Evolutionary conservation across 139 green algal genomes (phyloP).

Genomic region (Ostreobium quekettii): DNA sequence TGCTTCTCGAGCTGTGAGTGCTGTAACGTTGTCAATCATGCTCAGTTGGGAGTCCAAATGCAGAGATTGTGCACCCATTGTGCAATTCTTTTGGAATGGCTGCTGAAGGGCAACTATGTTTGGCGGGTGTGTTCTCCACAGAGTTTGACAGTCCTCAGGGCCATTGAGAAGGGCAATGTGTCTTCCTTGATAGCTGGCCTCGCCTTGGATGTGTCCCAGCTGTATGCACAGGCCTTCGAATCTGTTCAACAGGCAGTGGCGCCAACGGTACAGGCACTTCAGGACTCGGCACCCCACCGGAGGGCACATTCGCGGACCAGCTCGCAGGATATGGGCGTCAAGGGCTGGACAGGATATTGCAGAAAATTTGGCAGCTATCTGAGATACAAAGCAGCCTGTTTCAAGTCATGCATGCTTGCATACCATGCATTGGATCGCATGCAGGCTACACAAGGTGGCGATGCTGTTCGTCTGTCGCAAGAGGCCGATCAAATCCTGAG

Average conservation of each 20-base stretch:
- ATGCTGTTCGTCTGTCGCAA: slow-evolving; percentile 15
- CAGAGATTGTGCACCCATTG: no score
- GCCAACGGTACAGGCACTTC: no score
- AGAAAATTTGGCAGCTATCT: slow-evolving; percentile 24
- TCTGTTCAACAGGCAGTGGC: no score
- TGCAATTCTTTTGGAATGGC: no score
- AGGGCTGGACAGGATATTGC: no score
- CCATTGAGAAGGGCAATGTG: slow-evolving; percentile 40
- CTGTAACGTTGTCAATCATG: no score
- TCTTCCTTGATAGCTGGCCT: slow-evolving; percentile 27
- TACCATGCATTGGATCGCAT: slow-evolving; percentile 25
- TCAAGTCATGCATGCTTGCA: slow-evolving; percentile 9
- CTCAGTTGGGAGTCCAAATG: no score
- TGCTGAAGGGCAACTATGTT: no score
- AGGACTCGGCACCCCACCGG: neutral
- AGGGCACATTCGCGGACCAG: neutral
- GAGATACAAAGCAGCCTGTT: slow-evolving; percentile 27
- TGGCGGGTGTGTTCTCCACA: no score
- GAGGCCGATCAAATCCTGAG: slow-evolving; percentile 17
- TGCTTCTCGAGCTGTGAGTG: no score
- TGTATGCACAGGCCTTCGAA: slow-evolving; percentile 24
- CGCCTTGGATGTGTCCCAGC: slow-evolving; percentile 21
- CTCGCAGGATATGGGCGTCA: no score
- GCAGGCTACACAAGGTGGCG: slow-evolving; percentile 18
- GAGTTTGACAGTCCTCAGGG: slow-evolving; percentile 35